Evolutionary conservation across 2,329 filamentous ascomycete genomes (phyloP).

Genomic region (Mycosphaerella sp.): DNA sequence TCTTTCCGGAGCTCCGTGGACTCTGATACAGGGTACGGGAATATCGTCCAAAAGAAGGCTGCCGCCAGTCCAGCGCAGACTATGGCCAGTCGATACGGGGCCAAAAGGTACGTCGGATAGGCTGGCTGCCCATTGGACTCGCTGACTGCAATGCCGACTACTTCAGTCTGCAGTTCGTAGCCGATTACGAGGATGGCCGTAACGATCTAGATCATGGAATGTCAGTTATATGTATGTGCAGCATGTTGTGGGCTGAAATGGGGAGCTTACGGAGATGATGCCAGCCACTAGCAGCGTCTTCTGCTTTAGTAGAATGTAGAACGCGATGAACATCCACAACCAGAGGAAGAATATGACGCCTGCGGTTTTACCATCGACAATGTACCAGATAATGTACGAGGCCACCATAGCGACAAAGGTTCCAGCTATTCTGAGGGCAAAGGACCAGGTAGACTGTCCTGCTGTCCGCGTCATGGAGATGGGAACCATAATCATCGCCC

Average conservation of each 20-base stretch:
- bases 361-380: constrained; percentile 56
- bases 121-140: constrained; percentile 59
- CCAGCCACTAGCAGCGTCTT: constrained; percentile 58
- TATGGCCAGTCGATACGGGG: constrained; percentile 63
- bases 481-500: constrained; percentile 68
- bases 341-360: constrained; percentile 65
- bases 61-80: constrained; percentile 62
- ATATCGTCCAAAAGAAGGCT: constrained; percentile 71
- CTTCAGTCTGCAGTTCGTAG: constrained; percentile 60
- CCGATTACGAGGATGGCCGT: constrained; percentile 44
- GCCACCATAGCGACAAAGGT: constrained; percentile 59
- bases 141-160: constrained; percentile 54
- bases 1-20: constrained; percentile 63
- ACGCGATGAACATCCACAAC: constrained; percentile 57
- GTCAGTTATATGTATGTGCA: background rate
- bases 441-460: constrained; percentile 64
- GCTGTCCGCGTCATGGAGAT: constrained; percentile 64
- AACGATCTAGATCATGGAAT: constrained; percentile 42
- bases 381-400: constrained; percentile 67
- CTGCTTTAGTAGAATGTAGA: constrained; percentile 63
- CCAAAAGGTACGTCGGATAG: constrained; percentile 64
- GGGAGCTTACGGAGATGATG: constrained; percentile 47
- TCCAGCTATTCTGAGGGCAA: constrained; percentile 58
- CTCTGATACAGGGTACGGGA: constrained; percentile 66
- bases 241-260: background rate